A percentile compares a stretch with the other conserved stretches of the same genome.
Evolutionary conservation across 257 asterid species (phyloP).

Genomic region (Cruciata laevipes): DNA sequence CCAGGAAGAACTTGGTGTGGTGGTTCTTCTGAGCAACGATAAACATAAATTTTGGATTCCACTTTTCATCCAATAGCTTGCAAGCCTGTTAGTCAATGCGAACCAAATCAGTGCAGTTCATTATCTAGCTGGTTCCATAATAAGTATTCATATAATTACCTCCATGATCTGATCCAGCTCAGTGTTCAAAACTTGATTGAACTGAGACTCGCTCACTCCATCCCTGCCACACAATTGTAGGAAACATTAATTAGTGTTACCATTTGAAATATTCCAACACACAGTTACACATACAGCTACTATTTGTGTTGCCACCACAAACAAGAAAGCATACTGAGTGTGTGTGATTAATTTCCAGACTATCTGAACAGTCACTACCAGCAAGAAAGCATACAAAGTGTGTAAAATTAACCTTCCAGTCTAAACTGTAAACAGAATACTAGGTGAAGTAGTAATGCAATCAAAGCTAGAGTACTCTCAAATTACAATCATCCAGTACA

Average conservation of each 20-base stretch:
- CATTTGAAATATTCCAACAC: not conserved
- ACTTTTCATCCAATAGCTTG: conserved; percentile 34
- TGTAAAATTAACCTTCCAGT: not conserved
- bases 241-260: not conserved
- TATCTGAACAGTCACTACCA: too few relatives aligned
- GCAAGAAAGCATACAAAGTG: too few relatives aligned
- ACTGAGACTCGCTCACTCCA: conserved; percentile 74
- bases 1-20: conserved; percentile 59
- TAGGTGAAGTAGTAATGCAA: not conserved
- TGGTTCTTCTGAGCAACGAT: conserved; percentile 72
- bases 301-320: not conserved
- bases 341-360: not conserved
- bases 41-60: conserved; percentile 58
- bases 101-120: not conserved
- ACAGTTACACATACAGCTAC: not conserved
- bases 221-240: conserved; percentile 32
- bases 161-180: conserved; percentile 63
- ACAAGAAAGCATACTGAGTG: not conserved
- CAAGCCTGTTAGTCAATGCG: conserved; percentile 43
- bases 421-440: not conserved
- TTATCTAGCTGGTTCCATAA: not conserved
- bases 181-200: conserved; percentile 58
- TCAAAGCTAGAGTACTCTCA: not conserved
- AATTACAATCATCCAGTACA: too few relatives aligned
- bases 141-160: conserved; percentile 18